phyloP scores from a whole-genome alignment of 129 eudicot species.

The Scalesia atractyloides region DNA sequence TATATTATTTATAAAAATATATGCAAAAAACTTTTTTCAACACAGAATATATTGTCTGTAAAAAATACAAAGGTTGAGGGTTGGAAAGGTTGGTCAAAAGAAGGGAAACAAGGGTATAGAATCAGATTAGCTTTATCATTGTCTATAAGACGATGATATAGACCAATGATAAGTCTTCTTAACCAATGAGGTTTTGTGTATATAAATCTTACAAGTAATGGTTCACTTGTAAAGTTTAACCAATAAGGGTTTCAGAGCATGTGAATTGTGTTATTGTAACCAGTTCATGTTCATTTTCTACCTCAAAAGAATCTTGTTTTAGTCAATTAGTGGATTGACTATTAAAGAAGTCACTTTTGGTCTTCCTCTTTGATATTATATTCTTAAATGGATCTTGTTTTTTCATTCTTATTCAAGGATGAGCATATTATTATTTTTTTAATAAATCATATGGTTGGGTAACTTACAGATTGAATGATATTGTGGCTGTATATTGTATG shows the following conservation, averaged over 20 bases:
- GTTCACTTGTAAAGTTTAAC: background rate
- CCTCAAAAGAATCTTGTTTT: background rate
- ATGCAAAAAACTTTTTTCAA: no score
- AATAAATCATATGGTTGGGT: constrained; percentile 22
- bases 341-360: background rate
- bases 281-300: constrained; percentile 2
- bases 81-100: background rate
- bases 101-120: background rate
- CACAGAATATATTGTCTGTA: no score
- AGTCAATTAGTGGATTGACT: no score
- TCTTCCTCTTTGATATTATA: constrained; percentile 8
- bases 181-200: background rate
- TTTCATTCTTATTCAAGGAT: constrained; percentile 3
- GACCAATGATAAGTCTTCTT: background rate
- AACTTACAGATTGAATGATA: constrained; percentile 25
- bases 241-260: background rate
- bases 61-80: no score
- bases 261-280: background rate
- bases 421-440: constrained; percentile 6
- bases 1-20: no score
- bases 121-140: background rate
- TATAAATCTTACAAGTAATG: background rate
- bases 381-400: constrained; percentile 22
- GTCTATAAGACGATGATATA: background rate
- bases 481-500: constrained; percentile 17